A percentile compares a stretch with the other conserved stretches of the same genome.
Conservation (phyloP, 495 filamentous ascomycete species). For the Lasiosphaeris hirsuta region DNA sequence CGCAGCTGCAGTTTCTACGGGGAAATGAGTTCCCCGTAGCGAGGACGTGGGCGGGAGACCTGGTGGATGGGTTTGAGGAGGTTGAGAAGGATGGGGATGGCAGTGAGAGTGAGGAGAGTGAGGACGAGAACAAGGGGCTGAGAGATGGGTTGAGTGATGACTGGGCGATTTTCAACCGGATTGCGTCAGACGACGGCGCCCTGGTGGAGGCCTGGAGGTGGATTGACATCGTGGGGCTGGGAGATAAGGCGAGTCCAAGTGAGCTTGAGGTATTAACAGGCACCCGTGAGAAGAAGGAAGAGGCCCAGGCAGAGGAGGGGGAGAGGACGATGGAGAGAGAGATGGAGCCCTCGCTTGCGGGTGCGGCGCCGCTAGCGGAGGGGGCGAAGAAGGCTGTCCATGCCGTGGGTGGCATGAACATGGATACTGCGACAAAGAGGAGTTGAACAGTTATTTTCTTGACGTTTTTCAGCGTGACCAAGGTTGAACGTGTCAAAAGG, state of each 20-base stretch:
- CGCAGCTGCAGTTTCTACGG: constrained; percentile 59
- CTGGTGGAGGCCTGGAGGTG: constrained; percentile 33
- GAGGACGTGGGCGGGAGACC: constrained; percentile 47
- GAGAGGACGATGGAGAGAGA: constrained; percentile 41
- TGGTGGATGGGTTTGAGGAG: constrained; percentile 37
- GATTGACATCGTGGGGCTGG: constrained; percentile 45
- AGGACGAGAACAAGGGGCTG: constrained; percentile 3
- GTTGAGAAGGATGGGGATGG: constrained; percentile 17
- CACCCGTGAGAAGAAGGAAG: constrained; percentile 5
- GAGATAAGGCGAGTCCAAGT: constrained; percentile 19
- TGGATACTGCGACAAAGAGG: no score
- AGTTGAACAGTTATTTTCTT: no score
- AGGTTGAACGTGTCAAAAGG: no score
- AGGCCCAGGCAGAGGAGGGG: constrained; percentile 25
- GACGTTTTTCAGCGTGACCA: no score
- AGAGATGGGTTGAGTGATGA: constrained; percentile 29
- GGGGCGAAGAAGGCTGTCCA: background rate
- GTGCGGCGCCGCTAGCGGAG: background rate
- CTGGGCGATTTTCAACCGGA: constrained; percentile 30
- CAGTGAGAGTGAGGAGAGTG: background rate
- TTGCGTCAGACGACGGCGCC: background rate
- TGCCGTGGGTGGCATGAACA: background rate
- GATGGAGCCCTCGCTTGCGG: constrained; percentile 34
- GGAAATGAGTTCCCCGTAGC: constrained; percentile 45
- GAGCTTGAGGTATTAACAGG: constrained; percentile 19